Evolutionary conservation across 257 asterid genomes (phyloP), one percentile per base, ranked within the genome.

Genomic region (Petunia secreta): DNA sequence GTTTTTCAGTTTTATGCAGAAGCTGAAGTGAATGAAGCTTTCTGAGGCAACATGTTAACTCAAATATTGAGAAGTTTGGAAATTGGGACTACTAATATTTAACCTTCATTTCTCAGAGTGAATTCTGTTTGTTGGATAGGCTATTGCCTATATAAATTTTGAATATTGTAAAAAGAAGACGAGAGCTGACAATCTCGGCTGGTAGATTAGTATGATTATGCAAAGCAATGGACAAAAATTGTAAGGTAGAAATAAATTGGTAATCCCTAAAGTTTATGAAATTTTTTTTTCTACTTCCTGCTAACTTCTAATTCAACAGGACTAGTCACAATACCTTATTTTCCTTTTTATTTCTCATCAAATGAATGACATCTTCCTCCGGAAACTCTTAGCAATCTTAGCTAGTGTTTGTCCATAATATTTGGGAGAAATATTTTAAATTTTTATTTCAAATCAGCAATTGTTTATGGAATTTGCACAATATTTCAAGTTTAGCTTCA

Each of bases 11-110:
- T 46, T 25, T 34, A 25, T 73, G 78, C 14, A 34, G 62, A 73
- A 50, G 78, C 46, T 36, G 46, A 73, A 73, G 46, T 36, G 62
- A 48, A 5, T 73, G 63, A 36, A 73, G 8, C 1, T 48, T 15
- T 69, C 39, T 48, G 60, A 34, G 59, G 5, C 77, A 25, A 39
- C 6, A 69, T 6, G 16, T 16, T 10, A 69, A 71, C 44, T 25
- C 43, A 48, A 48, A 48, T 71, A 71, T 48, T 71, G 60, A 50
- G 44, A 71, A 34, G 34, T 71, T 48, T 34, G 77, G 77, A 34
- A 11, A 48, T 66, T 66, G 75, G 34, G 34, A 48, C 77, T 25
- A 25, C 77, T 25, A 25, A 48, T 43, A 69, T 36, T 2, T 2
- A 25, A 9, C 67, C 67, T n/a, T 67, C 15, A 25, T 43, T 67